These are phyloP conservation scores for Lasiosphaeriaceae sp. DNA, from an alignment of 495 filamentous ascomycete genomes.

Conservation along the genomic window DNA sequence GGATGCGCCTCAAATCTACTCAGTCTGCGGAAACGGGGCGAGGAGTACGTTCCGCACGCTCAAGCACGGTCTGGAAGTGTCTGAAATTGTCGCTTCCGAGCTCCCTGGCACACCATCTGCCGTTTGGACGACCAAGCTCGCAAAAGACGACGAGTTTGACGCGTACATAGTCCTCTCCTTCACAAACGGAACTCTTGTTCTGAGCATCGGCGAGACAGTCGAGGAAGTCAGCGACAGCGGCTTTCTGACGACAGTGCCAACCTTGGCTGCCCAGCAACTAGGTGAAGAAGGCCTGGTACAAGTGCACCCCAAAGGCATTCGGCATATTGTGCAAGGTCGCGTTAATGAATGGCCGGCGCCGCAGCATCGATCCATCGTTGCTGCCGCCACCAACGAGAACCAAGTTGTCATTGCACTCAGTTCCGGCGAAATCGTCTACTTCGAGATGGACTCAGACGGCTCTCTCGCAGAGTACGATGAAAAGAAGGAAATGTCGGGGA, in stretches of 20 bases:
- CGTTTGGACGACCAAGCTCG: slow-evolving; percentile 93
- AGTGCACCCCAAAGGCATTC: slow-evolving; percentile 90
- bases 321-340: slow-evolving; percentile 78
- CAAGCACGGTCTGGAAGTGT: slow-evolving; percentile 88
- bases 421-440: slow-evolving; percentile 95
- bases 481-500: slow-evolving; percentile 92
- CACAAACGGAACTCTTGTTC: slow-evolving; percentile 69
- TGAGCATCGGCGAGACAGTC: slow-evolving; percentile 94
- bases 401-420: slow-evolving; percentile 92
- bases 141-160: slow-evolving; percentile 78
- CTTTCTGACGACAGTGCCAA: slow-evolving; percentile 80
- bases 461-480: slow-evolving; percentile 92
- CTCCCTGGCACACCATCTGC: slow-evolving; percentile 79
- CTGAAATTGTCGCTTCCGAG: slow-evolving; percentile 89
- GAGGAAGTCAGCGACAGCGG: slow-evolving; percentile 92
- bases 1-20: slow-evolving; percentile 95
- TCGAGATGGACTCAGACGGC: slow-evolving; percentile 92
- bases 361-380: slow-evolving; percentile 89
- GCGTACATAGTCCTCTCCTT: slow-evolving; percentile 69
- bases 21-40: slow-evolving; percentile 81
- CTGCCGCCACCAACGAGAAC: slow-evolving; percentile 88
- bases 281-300: slow-evolving; percentile 91
- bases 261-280: slow-evolving; percentile 87
- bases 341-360: slow-evolving; percentile 95
- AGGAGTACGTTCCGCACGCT: slow-evolving; percentile 85